Evolutionary conservation across 164 flowering plant species (phyloP).

Genomic region (Cinnamomum chago): DNA sequence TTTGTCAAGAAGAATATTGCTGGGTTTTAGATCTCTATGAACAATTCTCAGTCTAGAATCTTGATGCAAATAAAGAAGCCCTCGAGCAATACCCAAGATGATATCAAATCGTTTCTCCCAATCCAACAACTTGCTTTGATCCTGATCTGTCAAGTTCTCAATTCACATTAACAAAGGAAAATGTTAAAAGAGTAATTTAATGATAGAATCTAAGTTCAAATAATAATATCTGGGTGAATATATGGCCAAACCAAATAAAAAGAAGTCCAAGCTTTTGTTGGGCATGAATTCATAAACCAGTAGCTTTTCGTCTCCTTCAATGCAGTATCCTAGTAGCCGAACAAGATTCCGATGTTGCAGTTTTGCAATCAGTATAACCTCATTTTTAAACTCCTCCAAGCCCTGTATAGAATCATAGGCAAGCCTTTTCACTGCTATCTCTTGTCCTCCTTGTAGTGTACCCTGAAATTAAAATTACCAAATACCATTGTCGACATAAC

Average conservation of each 20-base stretch:
- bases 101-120: conserved; percentile 26
- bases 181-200: background rate
- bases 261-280: background rate
- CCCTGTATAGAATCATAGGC: background rate
- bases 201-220: no score
- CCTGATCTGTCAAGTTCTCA: background rate
- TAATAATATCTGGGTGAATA: no score
- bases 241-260: conserved; percentile 4
- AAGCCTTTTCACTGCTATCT: conserved; percentile 4
- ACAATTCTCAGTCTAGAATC: conserved; percentile 49
- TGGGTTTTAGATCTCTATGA: conserved; percentile 55
- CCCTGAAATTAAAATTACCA: background rate
- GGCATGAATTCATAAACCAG: conserved; percentile 1
- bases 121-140: conserved; percentile 7
- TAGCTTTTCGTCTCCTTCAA: conserved; percentile 3
- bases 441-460: background rate
- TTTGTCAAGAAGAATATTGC: conserved; percentile 45
- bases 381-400: conserved; percentile 3
- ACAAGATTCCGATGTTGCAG: conserved; percentile 5
- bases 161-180: background rate
- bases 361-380: background rate
- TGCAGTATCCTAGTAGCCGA: background rate
- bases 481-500: background rate
- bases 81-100: conserved; percentile 44
- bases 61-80: conserved; percentile 54